Conservation (phyloP, 208 protist genomes). For the Crithidia thermophila region DNA sequence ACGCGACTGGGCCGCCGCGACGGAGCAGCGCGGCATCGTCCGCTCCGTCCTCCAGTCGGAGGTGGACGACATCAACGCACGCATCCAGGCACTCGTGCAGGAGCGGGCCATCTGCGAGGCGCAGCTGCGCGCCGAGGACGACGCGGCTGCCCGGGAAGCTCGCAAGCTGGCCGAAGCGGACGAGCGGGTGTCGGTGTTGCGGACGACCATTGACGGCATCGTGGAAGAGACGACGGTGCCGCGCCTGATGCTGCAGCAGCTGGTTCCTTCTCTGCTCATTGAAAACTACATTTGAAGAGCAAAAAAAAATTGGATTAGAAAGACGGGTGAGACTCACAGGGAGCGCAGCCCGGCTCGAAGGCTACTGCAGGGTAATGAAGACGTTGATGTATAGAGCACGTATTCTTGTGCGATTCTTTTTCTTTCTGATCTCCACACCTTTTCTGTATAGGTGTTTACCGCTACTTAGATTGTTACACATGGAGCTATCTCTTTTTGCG, state of each 20-base stretch:
- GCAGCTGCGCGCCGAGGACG: constrained; percentile 58
- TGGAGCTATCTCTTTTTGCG: no score
- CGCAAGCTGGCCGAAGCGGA: constrained; percentile 65
- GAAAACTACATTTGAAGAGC: constrained; percentile 66
- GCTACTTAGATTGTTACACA: no score
- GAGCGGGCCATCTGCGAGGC: constrained; percentile 70
- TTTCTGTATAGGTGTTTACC: no score
- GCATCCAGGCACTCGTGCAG: constrained; percentile 55
- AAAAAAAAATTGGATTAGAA: no score
- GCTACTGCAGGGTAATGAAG: no score
- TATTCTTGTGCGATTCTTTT: no score
- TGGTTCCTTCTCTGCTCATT: constrained; percentile 78
- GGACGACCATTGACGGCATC: constrained; percentile 67
- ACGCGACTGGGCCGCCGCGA: constrained; percentile 48
- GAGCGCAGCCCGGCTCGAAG: no score
- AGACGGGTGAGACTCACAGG: not conserved
- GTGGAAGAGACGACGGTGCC: constrained; percentile 54
- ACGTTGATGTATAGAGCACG: no score
- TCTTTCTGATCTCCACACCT: no score
- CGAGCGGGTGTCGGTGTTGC: constrained; percentile 59
- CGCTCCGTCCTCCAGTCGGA: constrained; percentile 52
- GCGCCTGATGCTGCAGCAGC: constrained; percentile 63
- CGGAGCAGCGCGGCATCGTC: constrained; percentile 51
- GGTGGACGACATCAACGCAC: constrained; percentile 59
- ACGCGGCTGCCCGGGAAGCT: constrained; percentile 27